Conservation (phyloP, 805 yeast genomes). For the Suhomyces faveliae region DNA sequence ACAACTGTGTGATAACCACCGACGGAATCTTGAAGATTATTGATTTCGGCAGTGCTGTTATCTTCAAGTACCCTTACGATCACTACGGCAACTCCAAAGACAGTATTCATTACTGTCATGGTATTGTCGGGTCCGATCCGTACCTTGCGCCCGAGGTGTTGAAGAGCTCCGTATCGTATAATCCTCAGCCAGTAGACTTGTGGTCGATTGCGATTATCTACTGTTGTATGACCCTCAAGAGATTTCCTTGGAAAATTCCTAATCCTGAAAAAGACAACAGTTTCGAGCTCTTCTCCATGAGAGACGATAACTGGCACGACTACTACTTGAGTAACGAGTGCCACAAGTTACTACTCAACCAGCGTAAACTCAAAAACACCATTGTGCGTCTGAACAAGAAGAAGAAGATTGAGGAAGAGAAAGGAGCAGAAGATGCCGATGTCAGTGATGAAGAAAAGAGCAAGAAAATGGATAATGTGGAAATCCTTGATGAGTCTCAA, state of each 20-base stretch:
- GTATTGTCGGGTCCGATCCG: constrained; percentile 84
- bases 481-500: constrained; percentile 33
- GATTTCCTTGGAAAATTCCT: constrained; percentile 89
- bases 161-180: constrained; percentile 53
- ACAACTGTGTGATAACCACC: constrained; percentile 74
- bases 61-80: constrained; percentile 67
- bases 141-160: constrained; percentile 81
- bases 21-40: constrained; percentile 75
- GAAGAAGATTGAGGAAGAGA: constrained; percentile 25
- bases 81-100: constrained; percentile 34
- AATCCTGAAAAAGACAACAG: constrained; percentile 59
- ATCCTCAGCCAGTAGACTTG: constrained; percentile 75
- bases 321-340: constrained; percentile 68
- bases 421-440: constrained; percentile 4
- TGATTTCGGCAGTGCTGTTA: constrained; percentile 84
- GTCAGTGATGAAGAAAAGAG: constrained; percentile 12
- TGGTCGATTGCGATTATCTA: constrained; percentile 85
- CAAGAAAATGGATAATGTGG: constrained; percentile 22
- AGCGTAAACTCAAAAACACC: constrained; percentile 53
- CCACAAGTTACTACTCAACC: constrained; percentile 61
- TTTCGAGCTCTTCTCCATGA: constrained; percentile 60
- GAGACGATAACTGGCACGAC: constrained; percentile 76
- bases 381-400: constrained; percentile 43
- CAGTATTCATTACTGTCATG: constrained; percentile 43
- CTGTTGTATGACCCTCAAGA: constrained; percentile 81